These are phyloP conservation scores for Colletotrichum cordylinicola DNA, from an alignment of 2,329 filamentous ascomycete species.

Conservation along the genomic window DNA sequence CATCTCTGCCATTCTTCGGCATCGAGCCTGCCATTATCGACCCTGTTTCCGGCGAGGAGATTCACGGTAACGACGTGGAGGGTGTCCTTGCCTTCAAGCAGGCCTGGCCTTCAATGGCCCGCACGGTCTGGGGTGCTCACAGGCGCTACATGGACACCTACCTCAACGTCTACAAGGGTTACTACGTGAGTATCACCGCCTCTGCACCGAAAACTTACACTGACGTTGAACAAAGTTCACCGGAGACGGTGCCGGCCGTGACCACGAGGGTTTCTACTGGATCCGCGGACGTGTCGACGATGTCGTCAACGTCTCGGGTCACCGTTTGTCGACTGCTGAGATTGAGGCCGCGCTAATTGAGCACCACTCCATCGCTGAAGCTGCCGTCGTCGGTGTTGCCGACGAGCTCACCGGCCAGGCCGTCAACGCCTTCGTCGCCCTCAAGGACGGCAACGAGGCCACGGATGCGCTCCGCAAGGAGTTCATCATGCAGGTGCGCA, in stretches of 20 bases:
- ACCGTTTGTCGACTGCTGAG: slow-evolving; percentile 94
- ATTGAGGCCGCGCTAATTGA: slow-evolving; percentile 97
- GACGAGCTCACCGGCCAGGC: slow-evolving; percentile 97
- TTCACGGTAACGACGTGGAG: slow-evolving; percentile 95
- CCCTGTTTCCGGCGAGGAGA: slow-evolving; percentile 91
- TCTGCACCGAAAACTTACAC: background rate
- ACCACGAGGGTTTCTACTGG: slow-evolving; percentile 99
- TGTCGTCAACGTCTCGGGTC: slow-evolving; percentile 96
- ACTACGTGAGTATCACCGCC: slow-evolving; percentile 75
- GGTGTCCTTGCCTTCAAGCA: slow-evolving; percentile 97
- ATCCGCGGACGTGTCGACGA: slow-evolving; percentile 98
- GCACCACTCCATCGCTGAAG: slow-evolving; percentile 88
- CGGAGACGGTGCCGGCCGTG: slow-evolving; percentile 91
- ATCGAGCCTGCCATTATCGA: slow-evolving; percentile 98
- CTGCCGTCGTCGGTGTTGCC: slow-evolving; percentile 89
- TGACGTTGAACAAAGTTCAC: slow-evolving; percentile 66
- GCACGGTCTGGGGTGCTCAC: slow-evolving; percentile 96
- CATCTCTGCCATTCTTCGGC: slow-evolving; percentile 96
- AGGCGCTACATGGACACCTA: slow-evolving; percentile 99
- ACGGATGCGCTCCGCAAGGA: slow-evolving; percentile 89
- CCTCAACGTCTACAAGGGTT: slow-evolving; percentile 95
- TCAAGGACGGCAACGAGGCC: slow-evolving; percentile 83
- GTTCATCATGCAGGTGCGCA: slow-evolving; percentile 90
- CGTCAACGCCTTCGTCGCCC: slow-evolving; percentile 93
- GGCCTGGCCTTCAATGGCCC: slow-evolving; percentile 97